Evolutionary conservation across 192 early-diverging fungal species (phyloP).

Genomic region (Gamsiella multidivaricata): DNA sequence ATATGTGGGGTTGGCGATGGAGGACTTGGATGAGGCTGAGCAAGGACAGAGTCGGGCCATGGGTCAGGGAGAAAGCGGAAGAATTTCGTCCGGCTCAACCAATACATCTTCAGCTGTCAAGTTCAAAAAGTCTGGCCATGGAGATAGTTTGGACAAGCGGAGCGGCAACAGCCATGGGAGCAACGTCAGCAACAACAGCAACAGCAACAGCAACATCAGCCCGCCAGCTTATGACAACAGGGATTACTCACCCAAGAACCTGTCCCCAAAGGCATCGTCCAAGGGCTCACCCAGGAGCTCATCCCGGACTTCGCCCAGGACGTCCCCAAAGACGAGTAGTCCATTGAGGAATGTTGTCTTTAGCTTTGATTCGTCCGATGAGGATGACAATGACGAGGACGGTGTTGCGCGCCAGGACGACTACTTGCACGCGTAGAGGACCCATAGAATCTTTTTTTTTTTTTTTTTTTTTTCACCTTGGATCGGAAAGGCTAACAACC

Average conservation of each 20-base stretch:
- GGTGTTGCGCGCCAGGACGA: background rate
- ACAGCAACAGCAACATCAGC: constrained; percentile 3
- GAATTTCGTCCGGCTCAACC: background rate
- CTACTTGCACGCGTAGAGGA: too few relatives aligned
- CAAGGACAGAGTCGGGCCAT: constrained; percentile 32
- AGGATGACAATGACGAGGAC: constrained; percentile 22
- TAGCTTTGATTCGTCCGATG: constrained; percentile 35
- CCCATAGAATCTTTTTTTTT: background rate
- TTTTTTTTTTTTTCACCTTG: background rate
- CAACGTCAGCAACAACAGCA: background rate
- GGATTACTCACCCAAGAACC: constrained; percentile 22
- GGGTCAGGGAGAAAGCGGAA: constrained; percentile 22
- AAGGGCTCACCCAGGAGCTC: constrained; percentile 11
- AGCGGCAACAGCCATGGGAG: background rate
- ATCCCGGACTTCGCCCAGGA: constrained; percentile 26
- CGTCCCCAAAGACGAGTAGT: constrained; percentile 43
- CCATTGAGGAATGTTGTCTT: constrained; percentile 48
- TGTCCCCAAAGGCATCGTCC: constrained; percentile 9
- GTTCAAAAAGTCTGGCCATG: background rate
- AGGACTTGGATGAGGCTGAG: constrained; percentile 45
- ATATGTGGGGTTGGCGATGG: constrained; percentile 40
- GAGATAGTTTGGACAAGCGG: constrained; percentile 3
- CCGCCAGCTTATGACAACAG: constrained; percentile 14
- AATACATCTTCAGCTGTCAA: background rate
- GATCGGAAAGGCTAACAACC: too few relatives aligned